Evolutionary conservation across 176 grass and related monocot genomes (phyloP).

Genomic region (Guadua angustifolia): DNA sequence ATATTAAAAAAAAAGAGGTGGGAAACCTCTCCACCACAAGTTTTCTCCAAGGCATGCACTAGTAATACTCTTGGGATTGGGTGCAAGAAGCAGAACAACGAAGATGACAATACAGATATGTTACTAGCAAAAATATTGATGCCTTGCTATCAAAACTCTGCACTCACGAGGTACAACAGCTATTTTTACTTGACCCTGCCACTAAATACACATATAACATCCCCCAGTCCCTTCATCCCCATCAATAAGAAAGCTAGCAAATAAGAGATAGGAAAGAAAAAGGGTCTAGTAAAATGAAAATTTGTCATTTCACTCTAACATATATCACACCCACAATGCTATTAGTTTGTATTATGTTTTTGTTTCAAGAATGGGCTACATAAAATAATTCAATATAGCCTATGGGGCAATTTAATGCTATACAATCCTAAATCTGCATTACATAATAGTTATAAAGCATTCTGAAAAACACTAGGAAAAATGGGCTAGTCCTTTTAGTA

Average conservation of each 20-base stretch:
- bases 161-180: background rate
- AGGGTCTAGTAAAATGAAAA: background rate
- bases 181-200: background rate
- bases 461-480: background rate
- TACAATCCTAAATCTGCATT: background rate
- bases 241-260: background rate
- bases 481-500: background rate
- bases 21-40: background rate
- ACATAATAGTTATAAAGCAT: background rate
- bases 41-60: background rate
- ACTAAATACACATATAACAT: background rate
- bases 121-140: background rate
- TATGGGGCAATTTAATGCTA: background rate
- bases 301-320: background rate
- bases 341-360: background rate
- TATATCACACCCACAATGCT: background rate
- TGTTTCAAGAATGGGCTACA: background rate
- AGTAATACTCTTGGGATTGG: background rate
- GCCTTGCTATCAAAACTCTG: background rate
- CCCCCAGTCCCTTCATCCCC: background rate
- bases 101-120: background rate
- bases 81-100: background rate
- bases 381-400: background rate
- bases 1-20: background rate
- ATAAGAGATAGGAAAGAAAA: background rate